A percentile compares a stretch with the other conserved stretches of the same genome.
Conservation (phyloP, 495 filamentous ascomycete genomes). For the Podospora pseudopauciseta region DNA sequence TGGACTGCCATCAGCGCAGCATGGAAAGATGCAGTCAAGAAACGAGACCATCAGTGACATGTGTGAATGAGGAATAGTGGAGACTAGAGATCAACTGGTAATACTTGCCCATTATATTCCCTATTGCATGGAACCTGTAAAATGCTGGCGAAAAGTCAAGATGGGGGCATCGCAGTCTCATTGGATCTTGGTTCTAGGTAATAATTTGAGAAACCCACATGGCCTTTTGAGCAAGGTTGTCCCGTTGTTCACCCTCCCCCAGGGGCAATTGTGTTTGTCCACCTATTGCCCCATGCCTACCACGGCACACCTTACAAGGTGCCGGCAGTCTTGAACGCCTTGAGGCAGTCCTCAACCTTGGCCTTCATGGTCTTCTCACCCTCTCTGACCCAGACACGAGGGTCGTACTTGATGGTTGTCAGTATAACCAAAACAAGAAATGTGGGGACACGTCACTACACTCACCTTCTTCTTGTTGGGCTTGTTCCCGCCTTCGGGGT, state of each 20-base stretch:
- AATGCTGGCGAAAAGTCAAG: not conserved
- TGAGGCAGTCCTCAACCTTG: slow-evolving; percentile 73
- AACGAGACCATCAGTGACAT: not conserved
- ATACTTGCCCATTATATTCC: not conserved
- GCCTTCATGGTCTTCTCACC: slow-evolving; percentile 87
- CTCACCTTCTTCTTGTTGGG: slow-evolving; percentile 80
- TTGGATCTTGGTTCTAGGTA: not conserved
- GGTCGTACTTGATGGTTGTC: slow-evolving; percentile 64
- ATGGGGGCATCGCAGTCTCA: not conserved
- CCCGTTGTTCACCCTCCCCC: not conserved
- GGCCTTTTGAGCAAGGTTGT: not conserved
- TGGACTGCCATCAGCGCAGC: slow-evolving; percentile 45
- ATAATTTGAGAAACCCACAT: not conserved
- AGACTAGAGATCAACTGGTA: not conserved
- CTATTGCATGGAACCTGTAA: not conserved
- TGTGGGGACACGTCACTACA: not conserved
- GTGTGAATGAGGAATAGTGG: not conserved
- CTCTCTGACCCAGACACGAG: slow-evolving; percentile 19
- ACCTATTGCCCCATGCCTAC: not conserved
- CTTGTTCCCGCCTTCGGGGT: slow-evolving; percentile 93
- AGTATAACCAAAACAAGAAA: not conserved
- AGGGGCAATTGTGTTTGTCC: not conserved
- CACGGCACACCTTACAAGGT: slow-evolving; percentile 60
- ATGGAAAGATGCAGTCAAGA: slow-evolving; percentile 37
- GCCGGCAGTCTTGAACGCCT: slow-evolving; percentile 87